Conservation (phyloP, 331 rosid species). For the Prunus yedoensis region DNA sequence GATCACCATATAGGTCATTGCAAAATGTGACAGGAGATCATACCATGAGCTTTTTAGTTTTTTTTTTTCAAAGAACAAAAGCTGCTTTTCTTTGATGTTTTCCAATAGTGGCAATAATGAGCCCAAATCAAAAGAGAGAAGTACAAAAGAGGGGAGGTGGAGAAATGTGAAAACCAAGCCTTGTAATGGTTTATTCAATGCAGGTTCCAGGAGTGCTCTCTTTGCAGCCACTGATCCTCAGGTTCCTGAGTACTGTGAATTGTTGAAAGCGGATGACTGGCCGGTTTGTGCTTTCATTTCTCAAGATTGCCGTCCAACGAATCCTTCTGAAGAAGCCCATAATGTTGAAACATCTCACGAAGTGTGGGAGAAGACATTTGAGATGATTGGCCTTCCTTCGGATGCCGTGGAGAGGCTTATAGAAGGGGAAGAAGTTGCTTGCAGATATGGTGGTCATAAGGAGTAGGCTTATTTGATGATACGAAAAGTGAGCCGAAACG, state of each 20-base stretch:
- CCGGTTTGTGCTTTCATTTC: conserved; percentile 89
- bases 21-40: too few relatives aligned
- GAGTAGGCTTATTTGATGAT: conserved; percentile 30
- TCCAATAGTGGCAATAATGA: too few relatives aligned
- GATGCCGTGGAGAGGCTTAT: conserved; percentile 78
- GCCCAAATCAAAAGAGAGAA: too few relatives aligned
- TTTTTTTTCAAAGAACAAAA: too few relatives aligned
- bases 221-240: conserved; percentile 97
- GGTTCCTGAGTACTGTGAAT: conserved; percentile 81
- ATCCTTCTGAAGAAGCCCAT: conserved; percentile 94
- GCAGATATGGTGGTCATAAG: conserved; percentile 53
- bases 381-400: conserved; percentile 74
- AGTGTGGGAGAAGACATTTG: conserved; percentile 95
- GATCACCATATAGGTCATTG: too few relatives aligned
- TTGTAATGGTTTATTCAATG: conserved; percentile 18
- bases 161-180: background rate
- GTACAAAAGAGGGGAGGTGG: background rate
- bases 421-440: conserved; percentile 66
- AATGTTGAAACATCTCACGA: conserved; percentile 48
- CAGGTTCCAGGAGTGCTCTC: conserved; percentile 92
- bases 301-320: conserved; percentile 82
- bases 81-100: too few relatives aligned
- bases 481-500: background rate
- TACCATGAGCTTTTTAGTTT: too few relatives aligned
- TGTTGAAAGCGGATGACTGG: conserved; percentile 83